Base-by-base conservation (phyloP, 1,139 yeast species). In the Meyerozyma athensensis region DNA sequence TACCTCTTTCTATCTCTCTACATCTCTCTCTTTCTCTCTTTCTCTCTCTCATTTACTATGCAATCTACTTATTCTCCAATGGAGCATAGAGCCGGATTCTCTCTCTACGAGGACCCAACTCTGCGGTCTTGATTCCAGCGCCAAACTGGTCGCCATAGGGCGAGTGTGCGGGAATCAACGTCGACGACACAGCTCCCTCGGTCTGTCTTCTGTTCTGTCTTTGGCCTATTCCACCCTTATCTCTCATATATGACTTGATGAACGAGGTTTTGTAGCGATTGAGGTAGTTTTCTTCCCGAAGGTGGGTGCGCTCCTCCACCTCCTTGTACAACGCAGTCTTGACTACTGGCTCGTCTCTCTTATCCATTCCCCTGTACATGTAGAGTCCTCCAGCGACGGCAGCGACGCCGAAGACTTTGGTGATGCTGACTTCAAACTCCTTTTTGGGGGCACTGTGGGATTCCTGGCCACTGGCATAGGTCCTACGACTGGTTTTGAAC, bases 151-250 rank as follows among this genome's bases (percentile, higher is more conserved):
- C 46, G 14, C 71, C 72, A 43, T 43, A 55, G 12, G 73, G 63
- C 14, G 75, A 67, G 48, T 67, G 74, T n/a, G 73, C 55, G 34
- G 69, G 69, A 46, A 70, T 68, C 44, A 68, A 54, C 34, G 50
- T 60, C 32, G 61, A 56, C 26, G 72, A 63, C 23, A 59, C 47
- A 7, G 61, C 55, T 14, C 58, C 56, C 44, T 56, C 63, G 14
- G 56, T 49, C 38, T 53, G 46, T 54, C 65, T 61, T 51, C 68
- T 65, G 48, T 59, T 63, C 45, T 65, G 71, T 45, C 57, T 64
- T 52, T 63, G 72, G 39, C 74, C 74, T 50, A 67, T 57, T 36
- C 75, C 74, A 36, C 75, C 75, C 52, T 67, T 69, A 49, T 71
- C 76, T 53, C 64, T 65, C 37, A 66, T 67, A 44, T 59, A 64